A percentile compares a stretch with the other conserved stretches of the same genome.
Conservation (phyloP, 305 asterid genomes). For the Fraxinus platypoda region DNA sequence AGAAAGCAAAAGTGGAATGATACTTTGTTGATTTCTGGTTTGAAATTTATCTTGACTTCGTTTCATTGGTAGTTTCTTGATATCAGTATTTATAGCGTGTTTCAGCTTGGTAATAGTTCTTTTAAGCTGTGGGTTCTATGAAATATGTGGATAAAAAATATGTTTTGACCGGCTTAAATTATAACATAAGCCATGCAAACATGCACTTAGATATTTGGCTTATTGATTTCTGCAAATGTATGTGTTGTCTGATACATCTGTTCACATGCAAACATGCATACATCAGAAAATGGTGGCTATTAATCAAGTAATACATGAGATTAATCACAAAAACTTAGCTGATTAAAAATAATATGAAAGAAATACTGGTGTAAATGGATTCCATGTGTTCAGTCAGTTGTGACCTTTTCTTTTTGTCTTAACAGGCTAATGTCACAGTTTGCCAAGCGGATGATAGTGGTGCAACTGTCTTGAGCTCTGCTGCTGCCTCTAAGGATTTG, state of each 20-base stretch:
- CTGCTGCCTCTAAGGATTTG: slow-evolving; percentile 77
- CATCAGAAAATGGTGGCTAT: slow-evolving; percentile 12
- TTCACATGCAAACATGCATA: background rate
- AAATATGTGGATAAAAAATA: background rate
- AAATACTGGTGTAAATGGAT: background rate
- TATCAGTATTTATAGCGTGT: background rate
- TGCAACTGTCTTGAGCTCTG: slow-evolving; percentile 85
- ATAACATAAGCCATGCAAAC: background rate
- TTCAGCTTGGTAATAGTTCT: background rate
- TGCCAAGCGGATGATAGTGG: slow-evolving; percentile 95
- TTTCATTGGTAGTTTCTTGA: background rate
- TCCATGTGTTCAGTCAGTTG: slow-evolving; percentile 10
- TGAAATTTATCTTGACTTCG: background rate
- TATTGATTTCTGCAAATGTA: background rate
- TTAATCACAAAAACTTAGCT: background rate
- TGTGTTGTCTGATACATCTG: background rate
- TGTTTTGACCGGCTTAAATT: background rate
- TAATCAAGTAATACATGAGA: background rate
- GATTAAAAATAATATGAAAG: slow-evolving; percentile 10
- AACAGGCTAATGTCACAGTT: slow-evolving; percentile 92
- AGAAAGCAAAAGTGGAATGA: background rate
- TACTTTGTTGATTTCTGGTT: background rate
- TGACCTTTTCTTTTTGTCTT: slow-evolving; percentile 25
- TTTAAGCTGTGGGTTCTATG: background rate
- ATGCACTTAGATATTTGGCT: background rate